phyloP scores from a whole-genome alignment of 2,329 filamentous ascomycete species.

The Lasiodiplodia citricola region DNA sequence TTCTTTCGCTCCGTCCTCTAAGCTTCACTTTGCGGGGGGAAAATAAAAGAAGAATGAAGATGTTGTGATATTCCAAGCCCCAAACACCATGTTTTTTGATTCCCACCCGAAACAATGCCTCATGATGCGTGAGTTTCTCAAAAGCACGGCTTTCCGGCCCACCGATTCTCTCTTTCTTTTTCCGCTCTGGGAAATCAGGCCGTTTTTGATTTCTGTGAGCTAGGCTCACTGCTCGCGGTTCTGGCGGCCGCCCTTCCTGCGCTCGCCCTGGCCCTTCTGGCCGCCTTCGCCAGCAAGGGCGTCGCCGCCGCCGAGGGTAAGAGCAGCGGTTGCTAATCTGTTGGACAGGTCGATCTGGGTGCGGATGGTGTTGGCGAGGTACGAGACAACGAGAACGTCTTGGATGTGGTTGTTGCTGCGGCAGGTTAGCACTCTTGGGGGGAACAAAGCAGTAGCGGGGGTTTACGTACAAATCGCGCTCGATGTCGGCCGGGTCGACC shows the following conservation, averaged over 20 bases:
- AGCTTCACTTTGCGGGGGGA: background rate
- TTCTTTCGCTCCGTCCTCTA: slow-evolving; percentile 1
- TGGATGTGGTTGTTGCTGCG: slow-evolving; percentile 95
- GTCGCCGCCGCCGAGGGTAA: slow-evolving; percentile 53
- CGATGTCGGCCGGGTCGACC: slow-evolving; percentile 87
- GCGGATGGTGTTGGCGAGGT: slow-evolving; percentile 97
- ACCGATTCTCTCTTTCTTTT: background rate
- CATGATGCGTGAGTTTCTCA: slow-evolving; percentile 18
- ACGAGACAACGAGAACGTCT: slow-evolving; percentile 96
- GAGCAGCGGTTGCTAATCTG: slow-evolving; percentile 73
- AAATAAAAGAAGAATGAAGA: slow-evolving; percentile 14
- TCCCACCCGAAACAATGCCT: slow-evolving; percentile 14
- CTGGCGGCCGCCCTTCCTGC: slow-evolving; percentile 35
- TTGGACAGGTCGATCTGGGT: slow-evolving; percentile 99
- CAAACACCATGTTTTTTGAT: slow-evolving; percentile 22
- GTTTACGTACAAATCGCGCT: slow-evolving; percentile 82
- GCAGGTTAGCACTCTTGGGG: slow-evolving; percentile 37
- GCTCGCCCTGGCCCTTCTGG: slow-evolving; percentile 39
- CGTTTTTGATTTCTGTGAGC: background rate
- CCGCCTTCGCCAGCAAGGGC: slow-evolving; percentile 41
- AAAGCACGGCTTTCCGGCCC: slow-evolving; percentile 4
- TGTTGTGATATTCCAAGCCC: slow-evolving; percentile 15
- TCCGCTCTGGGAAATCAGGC: background rate
- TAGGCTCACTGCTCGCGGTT: slow-evolving; percentile 28
- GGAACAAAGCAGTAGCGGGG: slow-evolving; percentile 6